Base-by-base conservation (phyloP, 2,329 filamentous ascomycete species). In the Colletotrichum sp. region DNA sequence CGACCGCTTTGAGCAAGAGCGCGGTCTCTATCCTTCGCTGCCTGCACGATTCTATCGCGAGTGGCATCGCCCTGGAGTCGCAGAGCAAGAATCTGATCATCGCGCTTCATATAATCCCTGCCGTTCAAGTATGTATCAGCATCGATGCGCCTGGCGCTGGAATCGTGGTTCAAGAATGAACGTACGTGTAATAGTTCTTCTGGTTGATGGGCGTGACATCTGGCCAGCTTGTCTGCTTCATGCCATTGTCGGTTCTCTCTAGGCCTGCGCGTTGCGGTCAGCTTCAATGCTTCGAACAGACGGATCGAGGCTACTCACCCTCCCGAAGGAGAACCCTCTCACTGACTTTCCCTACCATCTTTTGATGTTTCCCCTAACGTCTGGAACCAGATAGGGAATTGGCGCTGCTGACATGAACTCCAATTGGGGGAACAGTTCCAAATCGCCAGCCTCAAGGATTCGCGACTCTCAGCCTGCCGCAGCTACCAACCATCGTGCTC, bases 101-200 rank as follows among this genome's bases (percentile, higher is more conserved):
- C 97, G 82, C 96, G 94, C 88, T 99, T 99, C 87, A 99, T 95
- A 81, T 98, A 99, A 83, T 99, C 97, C 77, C 96, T 98, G 80
- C 36, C 70, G 62, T 74, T 72, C 67, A 79, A 57, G 76, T 71
- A 63, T 32, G 36, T 30, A 78, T 84, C 77, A 83, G 79, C 71
- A 77, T 71, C 26, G 26, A 34, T 73, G 71, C 76, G 59, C 21
- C 13, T 12, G 16, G 21, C 15, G 21, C 3, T 8, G 21, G 5
- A 15, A 10, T 18, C 7, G 30, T 8, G 18, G 4, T 18, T 28
- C 9, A 24, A 6, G 8, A 12, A 44, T 8, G 5, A 9, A 36
- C 93, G 77, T 90, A 97, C 95, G 96, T 98, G 85, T 98, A 98
- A 86, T 99, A 99, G 85, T 99, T 99, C 88, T 99, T 99, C 85